Evolutionary conservation across 768 basidiomycete species (phyloP), one percentile per base, ranked within the genome.

Genomic region (Phallus indusiatus): DNA sequence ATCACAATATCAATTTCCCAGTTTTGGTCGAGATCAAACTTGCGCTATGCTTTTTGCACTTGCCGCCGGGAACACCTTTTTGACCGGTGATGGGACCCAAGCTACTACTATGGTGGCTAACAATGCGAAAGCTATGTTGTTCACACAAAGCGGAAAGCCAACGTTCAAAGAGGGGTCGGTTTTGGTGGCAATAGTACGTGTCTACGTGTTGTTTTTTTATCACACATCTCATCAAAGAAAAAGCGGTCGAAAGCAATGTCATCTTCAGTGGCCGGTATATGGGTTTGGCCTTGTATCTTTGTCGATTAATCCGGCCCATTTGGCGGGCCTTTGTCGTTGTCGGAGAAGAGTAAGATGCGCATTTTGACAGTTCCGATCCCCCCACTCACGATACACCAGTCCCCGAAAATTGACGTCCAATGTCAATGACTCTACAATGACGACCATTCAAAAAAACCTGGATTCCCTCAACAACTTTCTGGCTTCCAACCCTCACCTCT

Each of bases 11-110:
- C 28, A 17, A n/a, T n/a, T n/a, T 64, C 7, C 28, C 7, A 95
- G 94, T 67, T 96, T 89, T 69, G 93, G 94, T 50, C 81, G 91
- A 55, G 90, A 94, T 68, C 90, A 95, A 66, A 88, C 90, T 2
- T 94, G 92, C 65, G 86, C 90, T 5, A 94, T 96, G 89, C 81
- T 92, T 17, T 78, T 95, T 14, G 88, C 85, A 11, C 78, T 97
- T 58, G 90, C 92, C 0, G 81, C 87, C 60, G 89, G 88, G 36
- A 94, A 93, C 69, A 85, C 85, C 0, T 92, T 86, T 71, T 71
- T 93, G 56, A 48, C 64, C 17, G 54, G 63, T 49, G 84, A 88
- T 60, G 70, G 73, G n/a, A 81, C 81, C 53, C 75, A 75, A 54
- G 70, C 77, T 21, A 68, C 72, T 11, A 56, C 71, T 12, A 76